Evolutionary conservation across 345 rosid genomes (phyloP).

Genomic region (Noccaea caerulescens): DNA sequence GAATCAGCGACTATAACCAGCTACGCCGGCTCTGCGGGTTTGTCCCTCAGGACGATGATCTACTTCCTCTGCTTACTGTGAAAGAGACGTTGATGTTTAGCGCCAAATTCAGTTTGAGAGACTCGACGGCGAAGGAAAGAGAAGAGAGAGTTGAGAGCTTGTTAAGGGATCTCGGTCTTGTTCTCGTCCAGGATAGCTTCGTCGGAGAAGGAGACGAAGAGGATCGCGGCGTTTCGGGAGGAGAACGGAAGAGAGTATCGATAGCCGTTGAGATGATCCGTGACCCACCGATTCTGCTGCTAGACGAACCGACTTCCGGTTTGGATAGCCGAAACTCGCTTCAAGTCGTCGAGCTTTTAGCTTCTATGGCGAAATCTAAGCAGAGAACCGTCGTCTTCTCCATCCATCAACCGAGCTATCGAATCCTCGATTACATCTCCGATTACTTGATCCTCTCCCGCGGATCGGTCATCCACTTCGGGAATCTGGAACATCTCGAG

Average conservation of each 20-base stretch:
- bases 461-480: conserved; percentile 59
- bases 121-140: conserved; percentile 50
- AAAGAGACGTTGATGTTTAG: conserved; percentile 79
- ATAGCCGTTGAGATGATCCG: conserved; percentile 87
- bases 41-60: conserved; percentile 82
- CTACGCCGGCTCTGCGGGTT: conserved; percentile 77
- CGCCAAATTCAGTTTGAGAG: conserved; percentile 76
- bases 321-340: conserved; percentile 81
- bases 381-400: conserved; percentile 68
- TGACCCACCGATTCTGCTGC: conserved; percentile 72
- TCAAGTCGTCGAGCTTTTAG: conserved; percentile 80
- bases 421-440: conserved; percentile 74
- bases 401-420: conserved; percentile 73
- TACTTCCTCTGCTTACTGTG: conserved; percentile 82
- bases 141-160: conserved; percentile 70
- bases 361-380: conserved; percentile 65
- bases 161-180: conserved; percentile 62
- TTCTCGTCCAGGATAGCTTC: conserved; percentile 60
- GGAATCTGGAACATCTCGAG: conserved; percentile 65
- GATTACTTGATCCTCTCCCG: conserved; percentile 62
- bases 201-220: conserved; percentile 74
- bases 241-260: conserved; percentile 82
- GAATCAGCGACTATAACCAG: conserved; percentile 48
- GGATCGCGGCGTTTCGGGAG: conserved; percentile 78
- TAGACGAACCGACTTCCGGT: conserved; percentile 95